Evolutionary conservation across 495 filamentous ascomycete species (phyloP).

Genomic region (Lasiosphaeria ovina): DNA sequence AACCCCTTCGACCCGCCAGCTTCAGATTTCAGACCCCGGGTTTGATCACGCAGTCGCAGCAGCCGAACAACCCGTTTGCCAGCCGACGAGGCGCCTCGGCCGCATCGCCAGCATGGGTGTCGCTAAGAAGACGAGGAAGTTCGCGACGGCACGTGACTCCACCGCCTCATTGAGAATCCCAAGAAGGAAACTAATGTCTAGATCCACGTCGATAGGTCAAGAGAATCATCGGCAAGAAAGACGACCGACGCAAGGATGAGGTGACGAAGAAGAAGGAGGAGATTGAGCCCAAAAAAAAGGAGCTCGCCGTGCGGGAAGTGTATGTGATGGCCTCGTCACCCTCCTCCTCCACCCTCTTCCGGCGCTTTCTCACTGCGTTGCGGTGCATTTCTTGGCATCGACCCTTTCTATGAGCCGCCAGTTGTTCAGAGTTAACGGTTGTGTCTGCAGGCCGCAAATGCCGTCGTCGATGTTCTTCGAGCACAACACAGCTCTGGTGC

Average conservation of each 20-base stretch:
- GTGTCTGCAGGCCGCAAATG: conserved; percentile 59
- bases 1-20: not conserved
- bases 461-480: conserved; percentile 91
- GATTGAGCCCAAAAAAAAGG: conserved; percentile 57
- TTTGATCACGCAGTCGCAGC: not conserved
- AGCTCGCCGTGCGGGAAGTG: conserved; percentile 65
- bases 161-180: not conserved
- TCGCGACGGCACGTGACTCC: conserved; percentile 29
- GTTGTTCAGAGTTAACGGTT: conserved; percentile 4
- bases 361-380: not conserved
- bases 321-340: conserved; percentile 27
- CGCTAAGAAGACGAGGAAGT: conserved; percentile 25
- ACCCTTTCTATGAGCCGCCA: not conserved
- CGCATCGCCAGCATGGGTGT: conserved; percentile 29
- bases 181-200: too few species aligned
- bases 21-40: not conserved
- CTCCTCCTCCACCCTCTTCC: not conserved
- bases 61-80: not conserved
- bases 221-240: conserved; percentile 59
- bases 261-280: conserved; percentile 50
- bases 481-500: conserved; percentile 85
- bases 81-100: not conserved
- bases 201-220: conserved; percentile 47
- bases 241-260: conserved; percentile 60
- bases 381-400: not conserved